Evolutionary conservation across 768 basidiomycete genomes (phyloP).

Genomic region (Phallus indusiatus): DNA sequence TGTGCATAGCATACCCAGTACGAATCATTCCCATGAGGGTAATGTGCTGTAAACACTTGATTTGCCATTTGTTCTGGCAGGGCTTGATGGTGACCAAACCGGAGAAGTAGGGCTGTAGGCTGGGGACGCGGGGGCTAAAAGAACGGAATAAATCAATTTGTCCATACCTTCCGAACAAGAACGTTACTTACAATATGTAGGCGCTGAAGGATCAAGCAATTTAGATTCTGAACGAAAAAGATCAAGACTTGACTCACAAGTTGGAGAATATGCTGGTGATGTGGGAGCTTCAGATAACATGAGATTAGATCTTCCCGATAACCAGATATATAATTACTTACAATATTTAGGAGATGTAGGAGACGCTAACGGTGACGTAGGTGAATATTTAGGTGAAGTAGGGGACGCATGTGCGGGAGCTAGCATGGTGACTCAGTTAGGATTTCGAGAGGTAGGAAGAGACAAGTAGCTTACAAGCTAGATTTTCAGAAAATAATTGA

Average conservation of each 20-base stretch:
- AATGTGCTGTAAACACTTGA: constrained; percentile 34
- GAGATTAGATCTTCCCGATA: not conserved
- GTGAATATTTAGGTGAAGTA: constrained; percentile 87
- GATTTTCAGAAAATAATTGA: constrained; percentile 5
- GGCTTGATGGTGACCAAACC: constrained; percentile 75
- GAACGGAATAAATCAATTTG: not conserved
- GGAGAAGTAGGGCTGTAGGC: constrained; percentile 83
- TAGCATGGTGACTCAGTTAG: constrained; percentile 19
- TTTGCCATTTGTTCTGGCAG: constrained; percentile 41
- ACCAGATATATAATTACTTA: constrained; percentile 28
- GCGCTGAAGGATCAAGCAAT: constrained; percentile 35
- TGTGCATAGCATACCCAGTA: not conserved
- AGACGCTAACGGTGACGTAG: constrained; percentile 79
- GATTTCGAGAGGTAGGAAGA: not conserved
- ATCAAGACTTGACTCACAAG: constrained; percentile 45
- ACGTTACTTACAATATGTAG: constrained; percentile 59
- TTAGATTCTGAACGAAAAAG: constrained; percentile 7
- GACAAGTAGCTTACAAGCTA: constrained; percentile 50
- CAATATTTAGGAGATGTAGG: constrained; percentile 91
- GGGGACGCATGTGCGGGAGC: constrained; percentile 81
- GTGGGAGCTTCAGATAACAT: constrained; percentile 53
- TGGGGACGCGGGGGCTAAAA: constrained; percentile 69
- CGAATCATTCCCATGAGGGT: constrained; percentile 40
- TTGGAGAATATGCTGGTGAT: constrained; percentile 81
- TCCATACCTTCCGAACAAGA: not conserved